These are phyloP conservation scores for Umbilicaria muhlenbergii DNA, from an alignment of 495 filamentous ascomycete genomes.

Conservation along the genomic window DNA sequence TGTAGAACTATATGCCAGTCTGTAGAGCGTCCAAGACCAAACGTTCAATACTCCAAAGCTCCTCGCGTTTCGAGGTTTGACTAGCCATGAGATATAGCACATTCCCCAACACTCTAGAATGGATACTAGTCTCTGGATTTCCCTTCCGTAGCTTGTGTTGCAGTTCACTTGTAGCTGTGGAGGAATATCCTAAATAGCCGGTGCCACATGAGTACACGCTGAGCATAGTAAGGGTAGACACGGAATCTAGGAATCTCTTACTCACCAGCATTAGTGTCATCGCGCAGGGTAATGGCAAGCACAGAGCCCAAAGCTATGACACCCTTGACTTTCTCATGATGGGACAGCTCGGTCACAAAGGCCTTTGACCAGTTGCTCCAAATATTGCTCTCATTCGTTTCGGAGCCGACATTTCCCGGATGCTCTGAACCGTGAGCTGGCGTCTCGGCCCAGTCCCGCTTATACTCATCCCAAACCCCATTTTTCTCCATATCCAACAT, in stretches of 20 bases:
- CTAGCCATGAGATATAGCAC: conserved; percentile 66
- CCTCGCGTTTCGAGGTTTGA: conserved; percentile 36
- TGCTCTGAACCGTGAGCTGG: conserved; percentile 1
- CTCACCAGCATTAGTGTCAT: conserved; percentile 17
- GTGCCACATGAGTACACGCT: conserved; percentile 2
- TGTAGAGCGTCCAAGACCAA: too few relatives aligned
- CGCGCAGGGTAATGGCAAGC: conserved; percentile 46
- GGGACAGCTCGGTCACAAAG: conserved; percentile 40
- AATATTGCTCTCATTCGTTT: conserved; percentile 10
- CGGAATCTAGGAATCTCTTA: background rate
- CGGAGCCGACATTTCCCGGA: background rate
- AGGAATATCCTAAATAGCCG: conserved; percentile 41
- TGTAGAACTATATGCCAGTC: too few relatives aligned
- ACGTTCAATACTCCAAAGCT: conserved; percentile 31
- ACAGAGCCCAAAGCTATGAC: conserved; percentile 57
- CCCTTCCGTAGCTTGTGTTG: conserved; percentile 34
- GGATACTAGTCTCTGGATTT: conserved; percentile 9
- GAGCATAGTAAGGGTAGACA: background rate
- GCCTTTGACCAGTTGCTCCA: conserved; percentile 57
- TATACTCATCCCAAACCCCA: conserved; percentile 34
- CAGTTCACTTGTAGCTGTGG: conserved; percentile 43
- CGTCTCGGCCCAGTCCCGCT: conserved; percentile 23
- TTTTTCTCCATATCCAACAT: conserved; percentile 38
- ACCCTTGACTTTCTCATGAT: conserved; percentile 34
- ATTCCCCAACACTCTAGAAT: conserved; percentile 52